Base-by-base conservation (phyloP, 169 alveolate species). In the Cryptosporidium ryanae region DNA sequence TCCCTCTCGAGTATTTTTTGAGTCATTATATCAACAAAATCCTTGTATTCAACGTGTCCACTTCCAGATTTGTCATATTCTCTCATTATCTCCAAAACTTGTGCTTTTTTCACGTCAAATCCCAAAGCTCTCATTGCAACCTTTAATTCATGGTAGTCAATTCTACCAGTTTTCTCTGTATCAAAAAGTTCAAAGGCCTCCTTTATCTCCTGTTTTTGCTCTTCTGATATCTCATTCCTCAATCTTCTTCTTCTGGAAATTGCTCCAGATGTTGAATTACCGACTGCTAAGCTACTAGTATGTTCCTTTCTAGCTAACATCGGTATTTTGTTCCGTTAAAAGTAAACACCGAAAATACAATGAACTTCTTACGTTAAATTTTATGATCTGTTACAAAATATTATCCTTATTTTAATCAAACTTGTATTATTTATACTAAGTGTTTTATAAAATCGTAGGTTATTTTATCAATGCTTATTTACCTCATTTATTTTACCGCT, bases 81-180 rank as follows among this genome's bases (percentile, higher is more conserved):
- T 18, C 95, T 91, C 91, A 98, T 95, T 93, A 97, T 93, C 68
- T 96, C 92, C 44, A 96, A 94, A 68, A 97, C 92, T 95, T 94
- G 91, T 17, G 70, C 99, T 84, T 96, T 97, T 91, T 96, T 96
- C 17, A 99, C 99, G 82, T 98, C 99, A 84, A 97, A 98, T 18
- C 99, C 99, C 18, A 98, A 95, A 15, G 99, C 99, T 49, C 99
- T 93, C 99, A 98, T 97, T 32, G 99, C 99, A 34, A 97, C 99
- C 92, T 97, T 97, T 64, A 98, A 91, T 93, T 98, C 99, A 93
- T 96, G 96, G 34, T 97, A 95, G 89, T 97, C 99, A 82, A 97
- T 97, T 84, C 93, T 92, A 10, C 98, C 98, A 34, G 99, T 93
- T 76, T 97, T 97, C 84, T 96, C 98, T 13, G 99, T 97, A 84